Percentiles rank a stretch among this genome's conserved stretches.
phyloP scores from a whole-genome alignment of 2,329 filamentous ascomycete genomes.

The Magnaporthales sp. region DNA sequence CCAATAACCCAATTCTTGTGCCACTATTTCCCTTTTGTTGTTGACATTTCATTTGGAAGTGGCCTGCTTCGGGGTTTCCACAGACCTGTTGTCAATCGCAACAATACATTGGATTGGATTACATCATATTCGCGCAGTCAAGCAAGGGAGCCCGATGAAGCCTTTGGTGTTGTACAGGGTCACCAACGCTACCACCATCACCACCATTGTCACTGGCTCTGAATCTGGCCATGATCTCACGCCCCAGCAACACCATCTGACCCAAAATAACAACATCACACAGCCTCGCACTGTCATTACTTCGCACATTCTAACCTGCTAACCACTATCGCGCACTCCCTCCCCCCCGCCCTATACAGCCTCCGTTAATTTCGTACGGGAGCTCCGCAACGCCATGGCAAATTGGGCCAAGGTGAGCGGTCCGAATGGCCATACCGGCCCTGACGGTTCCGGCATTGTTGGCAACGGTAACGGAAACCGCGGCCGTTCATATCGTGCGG shows the following conservation, averaged over 20 bases:
- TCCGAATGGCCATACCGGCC: neutral
- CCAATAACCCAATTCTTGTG: too few species aligned
- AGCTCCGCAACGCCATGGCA: neutral
- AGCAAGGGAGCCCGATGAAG: neutral
- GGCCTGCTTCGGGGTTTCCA: neutral
- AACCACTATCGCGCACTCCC: neutral
- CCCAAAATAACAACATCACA: neutral
- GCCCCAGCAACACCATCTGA: neutral
- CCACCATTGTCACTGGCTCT: neutral
- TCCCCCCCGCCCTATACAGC: neutral
- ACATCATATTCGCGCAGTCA: neutral
- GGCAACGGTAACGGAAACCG: conserved; percentile 3
- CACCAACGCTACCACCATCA: neutral
- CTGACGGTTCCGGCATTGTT: conserved; percentile 5
- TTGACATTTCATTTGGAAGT: neutral
- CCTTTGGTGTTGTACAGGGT: neutral
- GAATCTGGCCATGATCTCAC: neutral
- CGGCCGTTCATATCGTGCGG: conserved; percentile 5
- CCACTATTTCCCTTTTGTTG: neutral
- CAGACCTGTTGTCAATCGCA: neutral
- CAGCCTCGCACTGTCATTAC: neutral
- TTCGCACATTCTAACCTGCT: neutral
- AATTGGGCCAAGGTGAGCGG: neutral
- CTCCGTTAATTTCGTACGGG: neutral
- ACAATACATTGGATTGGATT: neutral